Conservation (phyloP, 1,284 basidiomycete genomes). For the Malassezia globosa region DNA sequence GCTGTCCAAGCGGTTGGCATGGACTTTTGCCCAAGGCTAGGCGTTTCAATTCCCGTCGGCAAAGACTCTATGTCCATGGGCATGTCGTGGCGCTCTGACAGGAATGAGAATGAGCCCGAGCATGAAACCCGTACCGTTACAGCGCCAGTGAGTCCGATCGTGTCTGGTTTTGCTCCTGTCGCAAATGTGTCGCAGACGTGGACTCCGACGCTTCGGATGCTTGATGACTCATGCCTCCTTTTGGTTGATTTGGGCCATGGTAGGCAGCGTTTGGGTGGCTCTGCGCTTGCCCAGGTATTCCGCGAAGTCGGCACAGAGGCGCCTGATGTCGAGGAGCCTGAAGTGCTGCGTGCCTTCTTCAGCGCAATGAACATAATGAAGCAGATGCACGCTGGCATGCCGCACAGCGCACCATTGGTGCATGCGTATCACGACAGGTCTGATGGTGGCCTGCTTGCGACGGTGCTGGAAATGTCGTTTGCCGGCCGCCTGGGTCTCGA, state of each 20-base stretch:
- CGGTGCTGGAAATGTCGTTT: conserved; percentile 90
- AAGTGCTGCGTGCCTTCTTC: conserved; percentile 70
- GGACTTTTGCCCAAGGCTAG: conserved; percentile 86
- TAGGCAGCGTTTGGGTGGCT: conserved; percentile 79
- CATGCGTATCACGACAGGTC: conserved; percentile 96
- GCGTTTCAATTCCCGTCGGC: conserved; percentile 88
- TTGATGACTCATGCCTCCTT: conserved; percentile 57
- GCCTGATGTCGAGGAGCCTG: conserved; percentile 75
- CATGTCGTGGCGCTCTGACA: conserved; percentile 68
- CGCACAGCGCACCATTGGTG: conserved; percentile 56
- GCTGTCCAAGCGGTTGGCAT: conserved; percentile 85
- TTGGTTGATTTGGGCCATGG: conserved; percentile 81
- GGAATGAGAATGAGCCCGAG: conserved; percentile 40
- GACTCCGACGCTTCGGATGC: conserved; percentile 75
- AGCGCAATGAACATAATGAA: conserved; percentile 62
- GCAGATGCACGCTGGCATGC: conserved; percentile 42
- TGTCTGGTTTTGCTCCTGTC: conserved; percentile 88
- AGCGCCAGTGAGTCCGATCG: conserved; percentile 78
- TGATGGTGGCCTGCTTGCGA: conserved; percentile 86
- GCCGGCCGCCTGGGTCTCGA: conserved; percentile 72
- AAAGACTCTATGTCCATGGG: conserved; percentile 99
- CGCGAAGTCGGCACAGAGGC: conserved; percentile 76
- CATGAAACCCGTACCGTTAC: conserved; percentile 66
- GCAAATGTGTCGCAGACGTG: conserved; percentile 69
- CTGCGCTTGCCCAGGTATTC: conserved; percentile 87